phyloP scores from a whole-genome alignment of 352 stramenopile species.

The Globisporangium uncinulatum region DNA sequence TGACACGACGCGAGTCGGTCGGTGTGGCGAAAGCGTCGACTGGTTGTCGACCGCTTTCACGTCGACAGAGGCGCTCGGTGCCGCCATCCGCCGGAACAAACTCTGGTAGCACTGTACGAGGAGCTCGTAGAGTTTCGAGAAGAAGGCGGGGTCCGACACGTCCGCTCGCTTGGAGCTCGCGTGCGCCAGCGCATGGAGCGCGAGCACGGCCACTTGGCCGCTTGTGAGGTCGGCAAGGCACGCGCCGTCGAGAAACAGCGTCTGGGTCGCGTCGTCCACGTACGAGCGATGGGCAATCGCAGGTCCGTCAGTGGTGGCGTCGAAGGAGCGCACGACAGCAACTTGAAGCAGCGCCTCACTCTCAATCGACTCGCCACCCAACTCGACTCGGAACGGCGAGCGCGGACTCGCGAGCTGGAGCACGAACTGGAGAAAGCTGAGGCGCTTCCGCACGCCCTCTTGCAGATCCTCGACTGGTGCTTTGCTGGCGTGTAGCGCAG shows the following conservation, averaged over 20 bases:
- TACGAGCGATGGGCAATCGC: background rate
- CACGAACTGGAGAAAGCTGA: conserved; percentile 27
- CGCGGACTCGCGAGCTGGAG: conserved; percentile 15
- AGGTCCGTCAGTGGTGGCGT: background rate
- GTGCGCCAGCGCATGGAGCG: conserved; percentile 48
- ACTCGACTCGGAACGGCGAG: too few relatives aligned
- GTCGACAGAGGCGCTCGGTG: background rate
- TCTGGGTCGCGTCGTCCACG: conserved; percentile 16
- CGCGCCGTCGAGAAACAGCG: conserved; percentile 25
- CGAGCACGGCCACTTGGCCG: conserved; percentile 45
- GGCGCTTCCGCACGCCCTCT: conserved; percentile 22
- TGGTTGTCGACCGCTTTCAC: background rate
- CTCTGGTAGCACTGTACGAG: conserved; percentile 59
- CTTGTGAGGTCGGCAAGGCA: conserved; percentile 35
- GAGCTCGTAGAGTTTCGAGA: conserved; percentile 40
- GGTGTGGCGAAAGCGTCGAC: background rate
- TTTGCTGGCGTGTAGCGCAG: background rate
- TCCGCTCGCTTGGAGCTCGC: conserved; percentile 23
- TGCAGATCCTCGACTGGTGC: conserved; percentile 15
- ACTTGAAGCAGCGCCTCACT: conserved; percentile 6
- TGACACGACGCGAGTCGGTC: background rate
- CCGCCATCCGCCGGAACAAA: conserved; percentile 30
- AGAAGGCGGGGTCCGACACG: conserved; percentile 43
- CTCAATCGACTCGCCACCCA: background rate
- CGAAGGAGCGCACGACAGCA: conserved; percentile 10